phyloP scores from a whole-genome alignment of 192 early-diverging fungal species.

The Helicostylum pulchrum region DNA sequence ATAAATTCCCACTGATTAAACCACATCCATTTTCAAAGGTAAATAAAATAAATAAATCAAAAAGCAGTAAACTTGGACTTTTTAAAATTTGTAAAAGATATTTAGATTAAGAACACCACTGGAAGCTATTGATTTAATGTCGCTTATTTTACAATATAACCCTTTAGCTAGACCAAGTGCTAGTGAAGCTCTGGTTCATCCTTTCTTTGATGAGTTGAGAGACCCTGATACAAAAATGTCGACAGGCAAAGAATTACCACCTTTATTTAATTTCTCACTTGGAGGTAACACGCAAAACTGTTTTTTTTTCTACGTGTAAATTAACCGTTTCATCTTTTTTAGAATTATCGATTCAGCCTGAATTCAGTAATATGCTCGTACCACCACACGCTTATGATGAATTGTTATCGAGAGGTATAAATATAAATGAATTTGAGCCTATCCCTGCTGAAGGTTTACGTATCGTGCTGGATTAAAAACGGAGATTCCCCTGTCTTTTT shows the following conservation, averaged over 20 bases:
- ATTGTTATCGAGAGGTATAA: constrained; percentile 62
- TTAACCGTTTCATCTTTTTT: constrained; percentile 14
- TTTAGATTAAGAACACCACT: constrained; percentile 83
- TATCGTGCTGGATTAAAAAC: constrained; percentile 7
- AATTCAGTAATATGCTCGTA: constrained; percentile 73
- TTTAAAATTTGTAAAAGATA: constrained; percentile 43
- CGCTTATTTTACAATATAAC: constrained; percentile 87
- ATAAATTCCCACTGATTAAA: constrained; percentile 98
- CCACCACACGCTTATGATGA: constrained; percentile 72
- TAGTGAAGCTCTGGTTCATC: constrained; percentile 88
- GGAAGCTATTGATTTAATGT: constrained; percentile 86
- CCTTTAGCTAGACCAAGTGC: constrained; percentile 78
- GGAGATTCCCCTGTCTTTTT: not conserved
- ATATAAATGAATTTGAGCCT: constrained; percentile 65
- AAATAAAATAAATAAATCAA: not conserved
- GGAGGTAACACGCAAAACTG: constrained; percentile 48
- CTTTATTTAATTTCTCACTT: constrained; percentile 87
- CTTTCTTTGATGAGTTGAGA: constrained; percentile 97
- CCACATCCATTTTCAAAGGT: constrained; percentile 87
- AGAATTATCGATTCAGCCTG: constrained; percentile 88
- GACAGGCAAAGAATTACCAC: constrained; percentile 80
- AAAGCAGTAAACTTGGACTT: not conserved
- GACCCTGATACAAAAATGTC: constrained; percentile 77
- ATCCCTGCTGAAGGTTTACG: constrained; percentile 43
- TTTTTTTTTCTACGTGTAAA: not conserved